Evolutionary conservation across 2,329 filamentous ascomycete genomes (phyloP).

Genomic region (Aspergillus sp.): DNA sequence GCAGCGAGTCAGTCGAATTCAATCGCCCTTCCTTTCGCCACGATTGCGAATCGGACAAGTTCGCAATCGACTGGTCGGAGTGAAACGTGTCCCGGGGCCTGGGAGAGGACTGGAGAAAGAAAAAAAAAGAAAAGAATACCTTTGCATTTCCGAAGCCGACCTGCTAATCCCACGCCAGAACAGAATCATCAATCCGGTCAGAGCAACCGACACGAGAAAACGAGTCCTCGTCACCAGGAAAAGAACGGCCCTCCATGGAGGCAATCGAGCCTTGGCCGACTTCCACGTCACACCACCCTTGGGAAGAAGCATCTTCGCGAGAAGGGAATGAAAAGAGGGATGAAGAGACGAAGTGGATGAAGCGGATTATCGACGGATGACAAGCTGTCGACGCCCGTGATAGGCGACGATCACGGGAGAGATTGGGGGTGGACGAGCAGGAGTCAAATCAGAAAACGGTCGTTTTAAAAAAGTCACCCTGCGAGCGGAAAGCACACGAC

Average conservation of each 20-base stretch:
- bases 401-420: conserved; percentile 15
- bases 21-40: not conserved
- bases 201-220: conserved; percentile 70
- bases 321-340: conserved; percentile 2
- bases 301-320: conserved; percentile 73
- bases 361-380: not conserved
- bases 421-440: not conserved
- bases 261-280: conserved; percentile 75
- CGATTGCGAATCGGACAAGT: not conserved
- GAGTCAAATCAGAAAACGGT: not conserved
- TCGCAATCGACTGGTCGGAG: not conserved
- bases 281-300: conserved; percentile 94
- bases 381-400: conserved; percentile 8
- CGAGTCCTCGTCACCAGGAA: conserved; percentile 73
- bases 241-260: conserved; percentile 71
- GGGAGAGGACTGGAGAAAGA: not conserved
- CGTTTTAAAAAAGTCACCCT: not conserved
- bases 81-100: not conserved
- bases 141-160: conserved; percentile 85
- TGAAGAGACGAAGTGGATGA: not conserved
- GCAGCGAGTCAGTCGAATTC: not conserved
- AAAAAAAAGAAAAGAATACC: conserved; percentile 54
- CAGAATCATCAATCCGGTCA: conserved; percentile 71
- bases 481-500: conserved; percentile 5
- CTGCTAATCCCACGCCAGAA: conserved; percentile 84